These are phyloP conservation scores for Aureobasidium namibiae DNA, from an alignment of 2,329 filamentous ascomycete genomes.

Conservation along the genomic window DNA sequence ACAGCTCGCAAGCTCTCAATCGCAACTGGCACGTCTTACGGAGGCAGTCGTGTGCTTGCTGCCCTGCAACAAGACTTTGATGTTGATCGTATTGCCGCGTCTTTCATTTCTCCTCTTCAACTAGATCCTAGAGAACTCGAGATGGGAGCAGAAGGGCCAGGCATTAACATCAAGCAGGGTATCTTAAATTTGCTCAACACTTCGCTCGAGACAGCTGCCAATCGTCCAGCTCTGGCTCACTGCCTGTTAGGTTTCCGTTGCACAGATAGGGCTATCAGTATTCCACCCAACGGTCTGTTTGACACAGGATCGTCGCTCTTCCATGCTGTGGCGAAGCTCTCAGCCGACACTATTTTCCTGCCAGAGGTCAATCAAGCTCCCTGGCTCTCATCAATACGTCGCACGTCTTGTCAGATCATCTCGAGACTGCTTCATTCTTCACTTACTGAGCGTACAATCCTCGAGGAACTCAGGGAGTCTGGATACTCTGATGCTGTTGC, in stretches of 20 bases:
- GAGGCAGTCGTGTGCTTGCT: conserved; percentile 59
- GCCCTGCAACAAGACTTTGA: conserved; percentile 75
- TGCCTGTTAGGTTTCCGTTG: conserved; percentile 82
- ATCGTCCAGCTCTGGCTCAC: conserved; percentile 81
- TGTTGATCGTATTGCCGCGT: conserved; percentile 67
- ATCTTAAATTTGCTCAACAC: conserved; percentile 79
- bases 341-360: conserved; percentile 59
- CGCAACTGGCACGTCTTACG: conserved; percentile 41
- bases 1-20: conserved; percentile 68
- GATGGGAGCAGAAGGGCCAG: conserved; percentile 58
- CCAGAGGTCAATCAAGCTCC: conserved; percentile 52
- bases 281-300: conserved; percentile 63
- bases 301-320: conserved; percentile 67
- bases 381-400: conserved; percentile 46
- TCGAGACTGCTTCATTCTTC: conserved; percentile 76
- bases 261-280: conserved; percentile 58
- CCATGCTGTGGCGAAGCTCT: conserved; percentile 68
- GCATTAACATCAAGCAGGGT: conserved; percentile 69
- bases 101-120: conserved; percentile 61
- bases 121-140: conserved; percentile 62
- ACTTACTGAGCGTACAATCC: conserved; percentile 64
- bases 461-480: conserved; percentile 69
- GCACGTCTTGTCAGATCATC: conserved; percentile 46
- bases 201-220: conserved; percentile 65
- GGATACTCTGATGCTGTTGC: conserved; percentile 72